Conservation (phyloP, 2,329 filamentous ascomycete genomes). For the Ophiocordyceps australis region DNA sequence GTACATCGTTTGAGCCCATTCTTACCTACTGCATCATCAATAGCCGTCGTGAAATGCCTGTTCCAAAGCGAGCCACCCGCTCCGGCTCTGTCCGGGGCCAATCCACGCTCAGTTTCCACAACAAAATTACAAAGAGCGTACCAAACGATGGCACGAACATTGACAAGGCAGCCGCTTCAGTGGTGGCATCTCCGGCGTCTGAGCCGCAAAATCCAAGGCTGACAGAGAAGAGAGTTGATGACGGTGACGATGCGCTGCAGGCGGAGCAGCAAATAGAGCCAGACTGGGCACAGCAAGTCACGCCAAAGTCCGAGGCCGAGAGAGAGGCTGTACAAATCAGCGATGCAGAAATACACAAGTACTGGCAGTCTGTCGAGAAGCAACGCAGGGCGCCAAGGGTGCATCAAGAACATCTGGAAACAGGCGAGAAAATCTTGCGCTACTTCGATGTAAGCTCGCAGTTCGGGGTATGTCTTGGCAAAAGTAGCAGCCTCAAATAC, state of each 20-base stretch:
- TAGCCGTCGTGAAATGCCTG: too few relatives aligned
- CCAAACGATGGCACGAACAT: constrained; percentile 26
- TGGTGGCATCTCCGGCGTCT: constrained; percentile 16
- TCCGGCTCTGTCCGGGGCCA: constrained; percentile 24
- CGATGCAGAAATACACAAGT: constrained; percentile 51
- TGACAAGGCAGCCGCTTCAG: constrained; percentile 22
- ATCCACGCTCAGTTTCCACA: constrained; percentile 38
- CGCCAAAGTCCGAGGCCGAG: constrained; percentile 30
- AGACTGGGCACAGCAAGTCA: constrained; percentile 8
- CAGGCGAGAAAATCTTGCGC: constrained; percentile 71
- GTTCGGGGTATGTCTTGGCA: constrained; percentile 63
- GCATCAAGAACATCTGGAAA: constrained; percentile 55
- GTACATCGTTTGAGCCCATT: too few relatives aligned
- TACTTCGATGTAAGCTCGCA: constrained; percentile 87
- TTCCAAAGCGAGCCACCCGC: too few relatives aligned
- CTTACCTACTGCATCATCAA: too few relatives aligned
- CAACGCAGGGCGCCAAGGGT: constrained; percentile 50
- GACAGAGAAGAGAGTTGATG: constrained; percentile 5
- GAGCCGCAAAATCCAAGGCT: constrained; percentile 7
- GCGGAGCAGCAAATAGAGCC: neutral
- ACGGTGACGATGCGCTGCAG: constrained; percentile 7
- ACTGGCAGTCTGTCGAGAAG: constrained; percentile 60
- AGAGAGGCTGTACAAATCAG: constrained; percentile 44
- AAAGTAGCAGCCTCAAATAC: too few relatives aligned
- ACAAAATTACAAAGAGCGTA: constrained; percentile 34